Evolutionary conservation across 495 filamentous ascomycete genomes (phyloP).

Genomic region (Neurospora africana): DNA sequence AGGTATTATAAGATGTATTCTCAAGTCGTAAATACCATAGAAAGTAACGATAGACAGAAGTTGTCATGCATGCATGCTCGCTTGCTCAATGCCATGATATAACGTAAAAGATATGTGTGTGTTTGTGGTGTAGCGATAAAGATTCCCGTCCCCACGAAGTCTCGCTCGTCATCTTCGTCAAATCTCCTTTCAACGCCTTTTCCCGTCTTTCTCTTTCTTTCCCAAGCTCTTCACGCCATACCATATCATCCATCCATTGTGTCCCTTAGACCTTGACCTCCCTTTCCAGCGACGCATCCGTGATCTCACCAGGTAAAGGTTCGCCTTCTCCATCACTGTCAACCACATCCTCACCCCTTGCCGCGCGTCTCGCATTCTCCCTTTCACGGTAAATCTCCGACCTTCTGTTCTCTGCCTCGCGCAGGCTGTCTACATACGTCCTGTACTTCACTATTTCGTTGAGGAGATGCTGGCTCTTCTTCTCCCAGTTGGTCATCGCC

Average conservation of each 20-base stretch:
- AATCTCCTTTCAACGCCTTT: background rate
- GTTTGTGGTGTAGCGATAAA: background rate
- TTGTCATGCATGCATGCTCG: background rate
- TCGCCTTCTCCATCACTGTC: background rate
- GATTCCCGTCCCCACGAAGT: background rate
- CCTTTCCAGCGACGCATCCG: background rate
- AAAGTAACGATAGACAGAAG: background rate
- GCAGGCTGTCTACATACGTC: constrained; percentile 81
- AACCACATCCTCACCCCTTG: constrained; percentile 23
- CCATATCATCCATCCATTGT: background rate
- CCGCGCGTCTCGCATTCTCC: constrained; percentile 28
- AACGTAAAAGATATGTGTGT: background rate
- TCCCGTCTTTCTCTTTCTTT: background rate
- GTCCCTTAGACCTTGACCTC: background rate
- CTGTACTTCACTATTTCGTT: constrained; percentile 94
- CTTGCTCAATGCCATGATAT: background rate
- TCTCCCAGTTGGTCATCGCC: constrained; percentile 93
- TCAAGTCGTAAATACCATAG: background rate
- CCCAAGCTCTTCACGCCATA: background rate
- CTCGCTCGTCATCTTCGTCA: background rate
- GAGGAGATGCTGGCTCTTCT: constrained; percentile 81
- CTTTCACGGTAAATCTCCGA: constrained; percentile 40
- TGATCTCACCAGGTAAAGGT: background rate
- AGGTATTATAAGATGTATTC: background rate
- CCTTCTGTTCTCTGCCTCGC: constrained; percentile 30